Evolutionary conservation across 768 basidiomycete species (phyloP).

Genomic region (Mycena venus): DNA sequence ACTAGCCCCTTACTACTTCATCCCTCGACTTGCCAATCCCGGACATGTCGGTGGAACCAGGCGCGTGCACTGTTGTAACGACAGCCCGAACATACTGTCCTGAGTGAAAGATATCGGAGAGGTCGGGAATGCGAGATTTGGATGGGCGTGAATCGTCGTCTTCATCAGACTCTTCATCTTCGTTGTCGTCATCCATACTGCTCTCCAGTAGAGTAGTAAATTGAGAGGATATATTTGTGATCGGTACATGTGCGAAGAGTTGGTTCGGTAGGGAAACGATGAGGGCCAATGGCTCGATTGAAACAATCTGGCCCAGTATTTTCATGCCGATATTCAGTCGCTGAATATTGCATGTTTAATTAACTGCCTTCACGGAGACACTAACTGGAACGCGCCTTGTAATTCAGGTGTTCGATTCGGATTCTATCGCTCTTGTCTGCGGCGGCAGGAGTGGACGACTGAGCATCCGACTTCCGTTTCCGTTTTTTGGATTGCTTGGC

Average conservation of each 20-base stretch:
- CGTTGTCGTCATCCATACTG: conserved; percentile 66
- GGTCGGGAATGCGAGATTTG: conserved; percentile 68
- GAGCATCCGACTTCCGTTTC: conserved; percentile 60
- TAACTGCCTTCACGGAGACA: conserved; percentile 17
- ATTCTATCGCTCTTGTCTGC: conserved; percentile 66
- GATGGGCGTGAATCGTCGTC: conserved; percentile 58
- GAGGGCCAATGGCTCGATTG: conserved; percentile 89
- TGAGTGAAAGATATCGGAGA: conserved; percentile 80
- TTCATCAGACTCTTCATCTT: conserved; percentile 59
- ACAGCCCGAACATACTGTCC: conserved; percentile 90
- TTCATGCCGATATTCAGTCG: conserved; percentile 87
- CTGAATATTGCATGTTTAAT: conserved; percentile 57
- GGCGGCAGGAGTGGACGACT: conserved; percentile 44
- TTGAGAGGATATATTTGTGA: conserved; percentile 90
- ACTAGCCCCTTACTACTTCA: conserved; percentile 75
- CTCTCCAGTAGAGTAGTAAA: conserved; percentile 81
- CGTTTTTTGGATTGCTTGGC: conserved; percentile 60
- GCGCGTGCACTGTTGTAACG: conserved; percentile 76
- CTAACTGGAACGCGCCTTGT: conserved; percentile 71
- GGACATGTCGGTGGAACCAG: conserved; percentile 72
- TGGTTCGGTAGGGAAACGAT: conserved; percentile 97
- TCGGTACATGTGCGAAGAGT: conserved; percentile 92
- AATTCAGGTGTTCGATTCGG: conserved; percentile 93
- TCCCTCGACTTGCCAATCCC: conserved; percentile 76
- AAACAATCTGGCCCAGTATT: conserved; percentile 88